Conservation (phyloP, 257 asterid species). For the Capsicum baccatum region DNA sequence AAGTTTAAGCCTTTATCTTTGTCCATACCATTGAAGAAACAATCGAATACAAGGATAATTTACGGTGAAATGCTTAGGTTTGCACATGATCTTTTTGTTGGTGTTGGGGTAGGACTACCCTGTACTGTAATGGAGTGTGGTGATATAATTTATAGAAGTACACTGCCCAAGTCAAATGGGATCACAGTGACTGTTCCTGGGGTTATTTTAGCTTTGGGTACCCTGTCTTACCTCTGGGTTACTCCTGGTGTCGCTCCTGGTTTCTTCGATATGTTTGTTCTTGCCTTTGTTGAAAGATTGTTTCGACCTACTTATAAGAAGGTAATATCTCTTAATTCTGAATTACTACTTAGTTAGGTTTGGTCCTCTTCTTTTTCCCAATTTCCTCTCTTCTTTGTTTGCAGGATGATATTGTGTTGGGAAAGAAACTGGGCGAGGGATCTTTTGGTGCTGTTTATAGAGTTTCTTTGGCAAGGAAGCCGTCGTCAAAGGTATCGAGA, state of each 20-base stretch:
- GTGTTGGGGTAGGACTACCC: slow-evolving; percentile 60
- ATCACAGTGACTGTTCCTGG: slow-evolving; percentile 85
- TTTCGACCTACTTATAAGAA: slow-evolving; percentile 77
- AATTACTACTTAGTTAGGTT: neutral
- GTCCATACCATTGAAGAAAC: slow-evolving; percentile 40
- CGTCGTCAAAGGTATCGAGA: slow-evolving; percentile 58
- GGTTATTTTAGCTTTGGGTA: slow-evolving; percentile 74
- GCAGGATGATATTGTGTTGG: slow-evolving; percentile 93
- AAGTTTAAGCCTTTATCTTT: slow-evolving; percentile 44
- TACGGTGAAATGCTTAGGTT: slow-evolving; percentile 49
- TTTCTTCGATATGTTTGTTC: slow-evolving; percentile 96
- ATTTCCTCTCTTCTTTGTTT: slow-evolving; percentile 18
- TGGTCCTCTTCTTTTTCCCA: neutral
- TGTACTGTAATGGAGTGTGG: slow-evolving; percentile 99
- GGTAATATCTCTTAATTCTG: slow-evolving; percentile 40
- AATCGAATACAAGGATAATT: slow-evolving; percentile 41
- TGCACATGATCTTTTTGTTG: slow-evolving; percentile 63
- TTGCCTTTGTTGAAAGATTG: slow-evolving; percentile 79
- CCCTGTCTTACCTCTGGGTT: slow-evolving; percentile 95
- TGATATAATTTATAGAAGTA: slow-evolving; percentile 90
- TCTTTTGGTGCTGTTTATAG: slow-evolving; percentile 85
- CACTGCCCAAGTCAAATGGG: slow-evolving; percentile 78
- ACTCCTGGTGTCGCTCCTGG: slow-evolving; percentile 99
- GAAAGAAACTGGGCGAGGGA: slow-evolving; percentile 96
- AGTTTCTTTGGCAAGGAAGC: slow-evolving; percentile 68